Percentiles rank a stretch among this genome's conserved stretches.
phyloP scores from a whole-genome alignment of 208 protist species.

The Leishmania gerbilli region DNA sequence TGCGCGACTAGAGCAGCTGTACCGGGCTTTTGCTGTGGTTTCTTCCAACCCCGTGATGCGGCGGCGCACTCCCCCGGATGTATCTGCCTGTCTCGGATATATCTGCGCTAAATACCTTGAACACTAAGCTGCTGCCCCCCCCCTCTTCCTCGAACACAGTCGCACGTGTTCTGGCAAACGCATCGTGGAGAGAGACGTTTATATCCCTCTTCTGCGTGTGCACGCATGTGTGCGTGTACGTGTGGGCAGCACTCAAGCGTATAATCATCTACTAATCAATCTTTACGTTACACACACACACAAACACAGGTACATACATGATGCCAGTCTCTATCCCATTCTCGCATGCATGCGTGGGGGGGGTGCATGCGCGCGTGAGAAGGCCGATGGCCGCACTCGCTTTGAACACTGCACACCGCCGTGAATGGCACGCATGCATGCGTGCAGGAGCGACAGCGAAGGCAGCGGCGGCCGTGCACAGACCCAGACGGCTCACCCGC shows the following conservation, averaged over 20 bases:
- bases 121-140: background rate
- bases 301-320: background rate
- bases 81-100: background rate
- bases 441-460: background rate
- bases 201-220: background rate
- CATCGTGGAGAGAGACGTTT: background rate
- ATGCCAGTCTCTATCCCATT: background rate
- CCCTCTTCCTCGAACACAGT: background rate
- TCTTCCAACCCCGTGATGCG: background rate
- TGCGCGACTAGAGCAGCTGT: background rate
- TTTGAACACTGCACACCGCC: background rate
- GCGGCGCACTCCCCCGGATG: background rate
- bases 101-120: background rate
- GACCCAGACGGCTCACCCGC: background rate
- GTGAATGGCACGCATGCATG: too few species aligned
- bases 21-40: background rate
- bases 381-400: background rate
- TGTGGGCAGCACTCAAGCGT: slow-evolving; percentile 2
- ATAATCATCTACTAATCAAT: background rate
- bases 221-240: background rate
- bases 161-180: background rate
- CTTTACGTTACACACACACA: background rate
- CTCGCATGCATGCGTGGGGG: background rate
- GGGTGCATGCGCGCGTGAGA: background rate
- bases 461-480: background rate